These are phyloP conservation scores for Grammothele lineata DNA, from an alignment of 768 basidiomycete genomes.

Conservation along the genomic window DNA sequence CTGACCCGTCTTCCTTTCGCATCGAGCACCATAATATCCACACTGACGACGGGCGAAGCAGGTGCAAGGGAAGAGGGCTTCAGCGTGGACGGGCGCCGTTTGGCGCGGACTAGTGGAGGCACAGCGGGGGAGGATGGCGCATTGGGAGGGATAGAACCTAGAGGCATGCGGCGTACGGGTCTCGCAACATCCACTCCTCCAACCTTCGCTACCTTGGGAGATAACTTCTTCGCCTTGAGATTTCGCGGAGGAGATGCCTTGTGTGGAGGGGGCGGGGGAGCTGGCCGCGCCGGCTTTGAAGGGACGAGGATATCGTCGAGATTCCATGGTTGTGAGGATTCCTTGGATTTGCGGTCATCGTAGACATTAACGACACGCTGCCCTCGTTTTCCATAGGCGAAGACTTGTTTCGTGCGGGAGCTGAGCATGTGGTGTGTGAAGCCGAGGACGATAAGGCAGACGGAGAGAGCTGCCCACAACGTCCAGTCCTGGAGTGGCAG, in stretches of 20 bases:
- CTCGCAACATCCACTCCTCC: slow-evolving; percentile 5
- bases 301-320: no score
- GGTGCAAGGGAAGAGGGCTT: slow-evolving; percentile 26
- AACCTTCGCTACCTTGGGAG: slow-evolving; percentile 14
- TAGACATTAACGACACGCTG: slow-evolving; percentile 27
- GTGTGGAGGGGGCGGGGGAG: no score
- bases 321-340: no score
- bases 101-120: slow-evolving; percentile 22
- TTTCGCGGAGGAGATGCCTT: neutral
- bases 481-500: neutral
- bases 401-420: slow-evolving; percentile 28
- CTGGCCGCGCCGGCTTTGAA: no score
- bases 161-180: slow-evolving; percentile 37
- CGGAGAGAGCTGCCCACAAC: slow-evolving; percentile 4
- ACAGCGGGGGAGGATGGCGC: slow-evolving; percentile 35
- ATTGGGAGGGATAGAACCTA: slow-evolving; percentile 37
- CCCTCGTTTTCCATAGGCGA: slow-evolving; percentile 28
- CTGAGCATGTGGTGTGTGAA: slow-evolving; percentile 21
- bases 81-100: slow-evolving; percentile 15
- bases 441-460: slow-evolving; percentile 3
- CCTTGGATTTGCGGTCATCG: slow-evolving; percentile 3
- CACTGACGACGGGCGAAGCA: slow-evolving; percentile 47
- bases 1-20: slow-evolving; percentile 51
- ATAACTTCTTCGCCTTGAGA: slow-evolving; percentile 8
- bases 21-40: slow-evolving; percentile 69